Percentiles rank a stretch among this genome's conserved stretches.
phyloP scores from a whole-genome alignment of 805 yeast genomes.

The Saccharomycopsis microspora region DNA sequence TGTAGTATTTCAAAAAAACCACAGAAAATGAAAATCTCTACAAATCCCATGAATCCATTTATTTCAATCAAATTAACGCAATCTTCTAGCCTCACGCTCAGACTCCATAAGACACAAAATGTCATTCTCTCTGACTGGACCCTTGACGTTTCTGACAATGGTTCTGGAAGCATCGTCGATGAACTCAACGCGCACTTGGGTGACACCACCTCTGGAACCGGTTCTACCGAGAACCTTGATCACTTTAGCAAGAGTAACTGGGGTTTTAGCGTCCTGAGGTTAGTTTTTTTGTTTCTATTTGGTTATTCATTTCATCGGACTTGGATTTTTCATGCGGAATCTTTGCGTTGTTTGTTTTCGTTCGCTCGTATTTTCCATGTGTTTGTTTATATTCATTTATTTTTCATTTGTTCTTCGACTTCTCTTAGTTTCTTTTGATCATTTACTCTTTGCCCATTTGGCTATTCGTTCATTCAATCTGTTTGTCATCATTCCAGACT shows the following conservation, averaged over 20 bases:
- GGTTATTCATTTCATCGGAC: too few relatives aligned
- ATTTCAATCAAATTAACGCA: conserved; percentile 42
- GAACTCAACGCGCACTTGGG: conserved; percentile 97
- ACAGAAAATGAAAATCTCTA: neutral
- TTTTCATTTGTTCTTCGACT: neutral
- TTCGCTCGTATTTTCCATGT: neutral
- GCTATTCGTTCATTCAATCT: too few relatives aligned
- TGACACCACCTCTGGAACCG: conserved; percentile 99
- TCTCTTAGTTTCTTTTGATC: too few relatives aligned
- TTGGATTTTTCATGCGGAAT: too few relatives aligned
- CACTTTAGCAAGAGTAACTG: conserved; percentile 99
- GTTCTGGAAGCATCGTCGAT: conserved; percentile 91
- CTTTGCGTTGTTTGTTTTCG: too few relatives aligned
- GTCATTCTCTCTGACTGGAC: conserved; percentile 97
- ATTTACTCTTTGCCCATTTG: too few relatives aligned
- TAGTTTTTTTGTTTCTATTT: too few relatives aligned
- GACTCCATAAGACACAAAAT: conserved; percentile 99
- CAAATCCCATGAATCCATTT: neutral
- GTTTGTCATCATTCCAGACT: too few relatives aligned
- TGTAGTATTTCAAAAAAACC: too few relatives aligned
- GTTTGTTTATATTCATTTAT: neutral
- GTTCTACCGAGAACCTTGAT: conserved; percentile 99
- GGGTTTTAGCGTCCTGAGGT: conserved; percentile 46
- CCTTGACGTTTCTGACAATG: conserved; percentile 95
- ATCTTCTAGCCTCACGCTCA: conserved; percentile 98